Conservation (phyloP, 352 stramenopile genomes). For the Thalassiosira ordinaria region DNA sequence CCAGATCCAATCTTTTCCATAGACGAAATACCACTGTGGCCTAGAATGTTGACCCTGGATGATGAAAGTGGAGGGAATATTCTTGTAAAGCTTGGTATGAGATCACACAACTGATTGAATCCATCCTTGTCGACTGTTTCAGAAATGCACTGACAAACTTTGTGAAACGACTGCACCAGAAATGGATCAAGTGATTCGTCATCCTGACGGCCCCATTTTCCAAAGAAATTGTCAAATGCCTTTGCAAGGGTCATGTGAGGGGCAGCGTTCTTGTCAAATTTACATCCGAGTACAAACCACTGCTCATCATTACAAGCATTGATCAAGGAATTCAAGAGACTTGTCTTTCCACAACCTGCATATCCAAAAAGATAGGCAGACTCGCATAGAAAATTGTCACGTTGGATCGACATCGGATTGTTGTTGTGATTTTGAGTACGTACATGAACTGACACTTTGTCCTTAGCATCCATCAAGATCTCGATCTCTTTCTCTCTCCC, state of each 20-base stretch:
- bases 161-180: slow-evolving; percentile 21
- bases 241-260: slow-evolving; percentile 9
- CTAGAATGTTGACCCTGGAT: neutral
- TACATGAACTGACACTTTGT: slow-evolving; percentile 2
- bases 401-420: neutral
- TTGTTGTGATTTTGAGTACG: neutral
- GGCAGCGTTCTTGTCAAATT: slow-evolving; percentile 26
- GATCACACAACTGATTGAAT: slow-evolving; percentile 20
- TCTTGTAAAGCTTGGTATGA: slow-evolving; percentile 20
- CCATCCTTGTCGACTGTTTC: slow-evolving; percentile 12
- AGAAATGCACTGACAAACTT: slow-evolving; percentile 15
- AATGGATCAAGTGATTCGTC: too few species aligned
- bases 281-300: slow-evolving; percentile 38
- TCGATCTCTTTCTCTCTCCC: too few species aligned
- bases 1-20: slow-evolving; percentile 22
- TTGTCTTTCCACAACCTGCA: slow-evolving; percentile 19
- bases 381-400: slow-evolving; percentile 16
- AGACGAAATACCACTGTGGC: neutral
- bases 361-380: slow-evolving; percentile 21
- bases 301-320: slow-evolving; percentile 12
- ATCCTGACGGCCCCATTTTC: slow-evolving; percentile 24
- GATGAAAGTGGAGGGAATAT: slow-evolving; percentile 3
- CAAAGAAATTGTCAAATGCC: slow-evolving; percentile 33
- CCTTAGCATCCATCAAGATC: slow-evolving; percentile 5
- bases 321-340: slow-evolving; percentile 2